phyloP scores from a whole-genome alignment of 2,329 filamentous ascomycete genomes.

The Ceratocystiopsis brevicomis region DNA sequence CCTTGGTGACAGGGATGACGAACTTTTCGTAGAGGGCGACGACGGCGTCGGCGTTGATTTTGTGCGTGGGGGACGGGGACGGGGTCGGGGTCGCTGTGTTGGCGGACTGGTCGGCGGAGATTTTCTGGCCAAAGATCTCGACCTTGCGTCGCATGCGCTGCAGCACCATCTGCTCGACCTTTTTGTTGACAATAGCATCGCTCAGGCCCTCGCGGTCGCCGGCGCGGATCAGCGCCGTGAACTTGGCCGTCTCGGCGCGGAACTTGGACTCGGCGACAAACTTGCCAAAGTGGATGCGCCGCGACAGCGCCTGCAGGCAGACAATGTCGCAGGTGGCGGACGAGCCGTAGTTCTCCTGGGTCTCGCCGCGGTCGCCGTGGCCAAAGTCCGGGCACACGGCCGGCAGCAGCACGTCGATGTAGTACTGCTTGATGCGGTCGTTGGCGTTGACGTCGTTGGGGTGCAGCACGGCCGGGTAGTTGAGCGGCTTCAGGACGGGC shows the following conservation, averaged over 20 bases:
- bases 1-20: constrained; percentile 94
- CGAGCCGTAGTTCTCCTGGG: constrained; percentile 87
- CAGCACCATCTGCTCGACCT: constrained; percentile 80
- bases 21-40: constrained; percentile 79
- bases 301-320: constrained; percentile 73
- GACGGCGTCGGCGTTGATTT: constrained; percentile 85
- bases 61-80: constrained; percentile 35
- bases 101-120: constrained; percentile 33
- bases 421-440: constrained; percentile 65
- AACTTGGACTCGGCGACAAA: constrained; percentile 97
- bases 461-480: constrained; percentile 79
- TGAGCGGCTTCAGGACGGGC: constrained; percentile 69
- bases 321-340: constrained; percentile 79
- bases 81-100: constrained; percentile 23
- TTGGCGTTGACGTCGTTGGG: constrained; percentile 84
- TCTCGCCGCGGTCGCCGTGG: constrained; percentile 63
- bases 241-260: constrained; percentile 59
- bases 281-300: constrained; percentile 92
- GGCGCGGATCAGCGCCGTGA: constrained; percentile 64
- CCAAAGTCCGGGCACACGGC: constrained; percentile 61
- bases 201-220: constrained; percentile 67
- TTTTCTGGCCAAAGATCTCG: constrained; percentile 82
- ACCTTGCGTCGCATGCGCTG: constrained; percentile 76
- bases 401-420: constrained; percentile 68
- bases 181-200: constrained; percentile 73